Evolutionary conservation across 495 filamentous ascomycete genomes (phyloP).

Genomic region (Rusavskia elegans): DNA sequence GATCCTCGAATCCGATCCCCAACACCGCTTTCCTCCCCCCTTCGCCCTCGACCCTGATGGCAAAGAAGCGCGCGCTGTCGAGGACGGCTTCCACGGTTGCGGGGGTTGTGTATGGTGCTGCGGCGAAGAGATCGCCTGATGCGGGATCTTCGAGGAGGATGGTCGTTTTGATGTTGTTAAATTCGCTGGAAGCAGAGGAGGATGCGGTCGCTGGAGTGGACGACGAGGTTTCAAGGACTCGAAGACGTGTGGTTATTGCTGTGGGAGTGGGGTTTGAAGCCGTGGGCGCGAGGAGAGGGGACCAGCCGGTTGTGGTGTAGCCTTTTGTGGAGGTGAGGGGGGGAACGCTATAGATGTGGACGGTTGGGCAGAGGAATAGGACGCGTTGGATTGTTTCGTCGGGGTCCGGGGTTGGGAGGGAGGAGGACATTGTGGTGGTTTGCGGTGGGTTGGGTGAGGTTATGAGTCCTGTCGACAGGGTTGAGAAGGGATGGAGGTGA

Average conservation of each 20-base stretch:
- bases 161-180: slow-evolving; percentile 40
- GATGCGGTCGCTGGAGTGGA: slow-evolving; percentile 14
- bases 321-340: slow-evolving; percentile 53
- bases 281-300: slow-evolving; percentile 21
- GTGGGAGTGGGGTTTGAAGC: slow-evolving; percentile 43
- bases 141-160: slow-evolving; percentile 58
- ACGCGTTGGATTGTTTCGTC: slow-evolving; percentile 61
- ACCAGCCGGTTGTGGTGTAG: slow-evolving; percentile 56
- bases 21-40: slow-evolving; percentile 49
- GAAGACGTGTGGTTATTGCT: slow-evolving; percentile 70
- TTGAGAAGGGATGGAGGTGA: not conserved
- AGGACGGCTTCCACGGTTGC: slow-evolving; percentile 51
- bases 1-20: slow-evolving; percentile 75
- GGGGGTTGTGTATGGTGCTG: slow-evolving; percentile 48
- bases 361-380: slow-evolving; percentile 49
- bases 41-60: slow-evolving; percentile 55
- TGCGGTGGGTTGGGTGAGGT: not conserved
- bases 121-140: slow-evolving; percentile 61
- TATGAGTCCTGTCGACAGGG: not conserved
- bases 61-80: slow-evolving; percentile 68
- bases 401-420: slow-evolving; percentile 13
- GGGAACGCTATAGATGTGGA: slow-evolving; percentile 72
- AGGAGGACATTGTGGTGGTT: not conserved
- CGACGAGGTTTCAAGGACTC: slow-evolving; percentile 59
- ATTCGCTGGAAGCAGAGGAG: slow-evolving; percentile 19